Evolutionary conservation across 2,329 filamentous ascomycete genomes (phyloP), one percentile per base, ranked within the genome.

Genomic region (Xylaria sp.): DNA sequence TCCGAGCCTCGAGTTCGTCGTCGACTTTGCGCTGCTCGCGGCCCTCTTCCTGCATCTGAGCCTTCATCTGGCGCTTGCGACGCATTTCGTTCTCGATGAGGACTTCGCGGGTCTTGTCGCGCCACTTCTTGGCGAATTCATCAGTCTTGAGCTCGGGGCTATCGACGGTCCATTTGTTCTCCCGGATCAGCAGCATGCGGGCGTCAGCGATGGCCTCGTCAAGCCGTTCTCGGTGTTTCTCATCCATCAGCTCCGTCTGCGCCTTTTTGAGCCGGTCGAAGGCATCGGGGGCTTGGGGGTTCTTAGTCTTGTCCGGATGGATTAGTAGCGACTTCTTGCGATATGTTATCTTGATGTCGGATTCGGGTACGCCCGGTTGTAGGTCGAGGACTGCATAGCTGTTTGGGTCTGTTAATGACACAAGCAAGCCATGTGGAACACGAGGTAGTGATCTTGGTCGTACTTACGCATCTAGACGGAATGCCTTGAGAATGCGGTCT

Each of bases 251-350:
- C 75, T 93, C 89, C 1, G 90, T 92, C 78, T 98, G 94, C 0
- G 96, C 96, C 82, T 98, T 98, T 78, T 97, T 97, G 32, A 99
- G 87, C 9, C 95, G 90, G 82, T 99, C 96, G 78, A 99, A 99
- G 72, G 96, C 96, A 76, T 98, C 96, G 3, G 96, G 95, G 0
- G 96, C 96, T 57, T 86, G 88, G 0, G 93, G 91, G 78, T 99
- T 98, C 77, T 90, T 90, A 65, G 96, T 98, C 81, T 99, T 99
- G 85, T 99, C 96, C 6, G 96, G 96, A 84, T 99, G 96, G 84
- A 99, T 98, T 57, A 99, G 90, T 65, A 99, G 90, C n/a, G 96
- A 99, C 82, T 98, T 98, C 76, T 93, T 94, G 85, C 96, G 94
- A 83, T 98, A 99, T 73, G 89, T 88, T 74, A 91, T 85, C 82